Base-by-base conservation (phyloP, 208 protist species). In the Leptomonas pyrrhocoris region DNA sequence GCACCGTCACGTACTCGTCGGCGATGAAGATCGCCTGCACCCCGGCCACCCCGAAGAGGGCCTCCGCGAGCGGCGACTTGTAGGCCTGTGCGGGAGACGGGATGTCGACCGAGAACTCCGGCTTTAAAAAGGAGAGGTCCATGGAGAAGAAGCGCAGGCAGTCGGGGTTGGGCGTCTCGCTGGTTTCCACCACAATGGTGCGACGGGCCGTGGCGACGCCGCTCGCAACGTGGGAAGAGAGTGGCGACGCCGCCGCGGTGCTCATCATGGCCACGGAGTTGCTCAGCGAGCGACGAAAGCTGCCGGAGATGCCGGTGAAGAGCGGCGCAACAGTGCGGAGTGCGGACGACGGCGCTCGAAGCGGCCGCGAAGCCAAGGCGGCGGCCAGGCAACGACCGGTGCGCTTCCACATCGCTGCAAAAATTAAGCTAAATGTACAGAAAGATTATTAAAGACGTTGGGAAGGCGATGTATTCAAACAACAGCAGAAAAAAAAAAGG, bases 101-200 rank as follows among this genome's bases (percentile, higher is more conserved):
- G 45, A 95, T 79, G 56, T 95, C 90, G 69, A 95, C 77, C 8
- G 87, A 86, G 61, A 85, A 83, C 30, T 86, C 86, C 16, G 87
- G 82, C 67, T 89, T 80, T 16, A 95, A 57, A 64, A 95, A 95
- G 0, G 90, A 95, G 0, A 94, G 28, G 19, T 95, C 85, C 90
- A 95, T 95, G 5, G 90, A 95, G 45, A 91, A 95, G 43, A 95
- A 92, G 3, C 90, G 85, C 16, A 95, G 68, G 57, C 88, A 95
- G 60, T 94, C 85, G 0, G 90, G 90, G 69, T 95, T 95, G 0
- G 90, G 90, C 13, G 90, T 95, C 58, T 92, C 85, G 61, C 78
- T 95, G 11, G 79, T 93, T 43, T 95, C 90, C 21, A 95, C 76
- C 2, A 90, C 72, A 53, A 95, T 74, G 45, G 62, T 83, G 11